Evolutionary conservation across 2,329 filamentous ascomycete species (phyloP).

Genomic region (Neophaeococcomyces aloes): DNA sequence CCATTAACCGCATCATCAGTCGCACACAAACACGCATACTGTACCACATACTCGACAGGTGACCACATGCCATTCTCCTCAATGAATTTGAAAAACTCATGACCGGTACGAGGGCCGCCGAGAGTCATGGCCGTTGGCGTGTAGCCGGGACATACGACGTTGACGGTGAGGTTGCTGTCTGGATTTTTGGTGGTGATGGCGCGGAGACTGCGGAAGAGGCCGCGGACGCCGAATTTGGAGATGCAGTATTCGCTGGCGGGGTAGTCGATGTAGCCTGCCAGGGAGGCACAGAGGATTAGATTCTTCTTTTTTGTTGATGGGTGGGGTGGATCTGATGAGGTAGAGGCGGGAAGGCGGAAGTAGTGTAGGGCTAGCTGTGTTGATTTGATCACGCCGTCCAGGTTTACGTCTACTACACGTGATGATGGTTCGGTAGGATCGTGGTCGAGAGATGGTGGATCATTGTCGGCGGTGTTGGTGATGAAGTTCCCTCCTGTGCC

Average conservation of each 20-base stretch:
- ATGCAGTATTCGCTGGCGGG: conserved; percentile 34
- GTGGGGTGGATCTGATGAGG: not conserved
- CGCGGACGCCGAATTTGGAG: conserved; percentile 37
- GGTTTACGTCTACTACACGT: conserved; percentile 4
- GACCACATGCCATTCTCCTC: not conserved
- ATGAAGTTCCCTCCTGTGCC: conserved; percentile 13
- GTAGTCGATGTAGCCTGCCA: conserved; percentile 22
- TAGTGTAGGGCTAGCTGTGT: conserved; percentile 6
- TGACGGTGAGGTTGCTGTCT: conserved; percentile 33
- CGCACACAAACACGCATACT: conserved; percentile 2
- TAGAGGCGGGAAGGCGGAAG: conserved; percentile 3
- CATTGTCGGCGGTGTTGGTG: conserved; percentile 10
- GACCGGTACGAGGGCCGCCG: not conserved
- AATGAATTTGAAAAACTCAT: not conserved
- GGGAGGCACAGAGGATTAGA: conserved; percentile 11
- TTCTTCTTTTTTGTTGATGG: conserved; percentile 1
- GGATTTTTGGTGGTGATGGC: conserved; percentile 30
- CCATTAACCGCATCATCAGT: conserved; percentile 3
- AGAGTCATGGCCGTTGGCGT: conserved; percentile 1
- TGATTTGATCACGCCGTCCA: conserved; percentile 1
- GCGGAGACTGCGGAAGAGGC: conserved; percentile 35
- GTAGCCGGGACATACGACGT: conserved; percentile 38
- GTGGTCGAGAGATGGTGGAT: not conserved
- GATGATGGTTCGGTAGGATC: conserved; percentile 9
- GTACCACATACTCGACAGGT: not conserved